These are phyloP conservation scores for Penicillium daleae DNA, from an alignment of 495 filamentous ascomycete genomes.

Conservation along the genomic window DNA sequence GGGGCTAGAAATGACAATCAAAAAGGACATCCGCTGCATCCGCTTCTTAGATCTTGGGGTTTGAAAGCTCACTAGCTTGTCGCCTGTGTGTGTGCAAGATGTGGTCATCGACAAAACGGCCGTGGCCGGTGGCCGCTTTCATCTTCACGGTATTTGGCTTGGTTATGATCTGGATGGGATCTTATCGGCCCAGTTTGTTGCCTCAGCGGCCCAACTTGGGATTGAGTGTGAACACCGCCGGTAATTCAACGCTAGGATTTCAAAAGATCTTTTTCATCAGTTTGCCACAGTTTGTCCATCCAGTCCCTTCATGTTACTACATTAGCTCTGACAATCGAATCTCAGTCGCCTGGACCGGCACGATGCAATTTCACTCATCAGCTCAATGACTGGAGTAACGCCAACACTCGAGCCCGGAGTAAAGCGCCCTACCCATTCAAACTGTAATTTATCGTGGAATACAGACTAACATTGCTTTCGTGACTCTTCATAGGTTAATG, in stretches of 20 bases:
- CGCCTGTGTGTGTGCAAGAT: background rate
- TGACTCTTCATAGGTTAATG: background rate
- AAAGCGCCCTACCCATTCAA: background rate
- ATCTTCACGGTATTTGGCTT: background rate
- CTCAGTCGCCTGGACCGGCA: conserved; percentile 1
- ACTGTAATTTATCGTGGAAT: background rate
- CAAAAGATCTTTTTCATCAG: conserved; percentile 7
- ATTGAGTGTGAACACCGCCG: background rate
- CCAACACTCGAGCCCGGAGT: background rate
- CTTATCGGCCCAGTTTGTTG: background rate
- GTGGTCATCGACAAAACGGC: background rate
- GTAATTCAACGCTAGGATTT: conserved; percentile 1
- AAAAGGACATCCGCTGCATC: background rate
- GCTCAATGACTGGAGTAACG: conserved; percentile 3
- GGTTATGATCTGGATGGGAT: background rate
- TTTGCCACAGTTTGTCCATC: background rate
- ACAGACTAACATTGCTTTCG: background rate
- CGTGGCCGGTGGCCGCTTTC: background rate
- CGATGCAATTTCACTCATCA: conserved; percentile 1
- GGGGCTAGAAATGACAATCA: background rate
- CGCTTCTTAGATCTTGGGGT: background rate
- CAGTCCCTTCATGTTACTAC: background rate
- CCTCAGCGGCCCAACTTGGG: background rate
- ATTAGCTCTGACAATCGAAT: background rate
- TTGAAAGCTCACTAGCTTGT: background rate